phyloP scores from a whole-genome alignment of 768 basidiomycete species.

The Vishniacozyma victoriae region DNA sequence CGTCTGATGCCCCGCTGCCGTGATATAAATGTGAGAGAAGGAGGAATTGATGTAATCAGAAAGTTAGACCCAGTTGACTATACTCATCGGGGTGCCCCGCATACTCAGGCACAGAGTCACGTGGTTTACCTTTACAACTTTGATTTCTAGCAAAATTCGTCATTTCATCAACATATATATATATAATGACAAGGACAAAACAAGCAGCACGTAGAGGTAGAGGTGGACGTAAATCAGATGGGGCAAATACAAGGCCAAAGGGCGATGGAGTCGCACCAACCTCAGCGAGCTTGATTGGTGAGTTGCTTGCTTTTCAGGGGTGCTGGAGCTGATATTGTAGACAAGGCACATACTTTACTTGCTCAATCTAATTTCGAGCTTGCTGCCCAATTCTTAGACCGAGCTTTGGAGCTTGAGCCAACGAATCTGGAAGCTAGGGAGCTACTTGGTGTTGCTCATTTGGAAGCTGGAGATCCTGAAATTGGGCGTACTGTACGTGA shows the following conservation, averaged over 20 bases:
- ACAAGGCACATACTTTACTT: constrained; percentile 74
- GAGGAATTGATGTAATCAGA: too few species aligned
- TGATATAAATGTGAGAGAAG: too few species aligned
- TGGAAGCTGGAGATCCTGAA: constrained; percentile 73
- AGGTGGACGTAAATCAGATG: background rate
- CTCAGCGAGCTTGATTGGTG: constrained; percentile 6
- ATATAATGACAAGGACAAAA: constrained; percentile 9
- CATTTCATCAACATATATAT: too few species aligned
- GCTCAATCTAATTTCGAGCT: constrained; percentile 79
- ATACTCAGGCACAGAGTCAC: too few species aligned
- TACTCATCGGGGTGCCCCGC: too few species aligned
- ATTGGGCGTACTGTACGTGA: constrained; percentile 61
- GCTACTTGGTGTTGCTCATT: constrained; percentile 68
- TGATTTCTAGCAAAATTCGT: too few species aligned
- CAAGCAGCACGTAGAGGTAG: background rate
- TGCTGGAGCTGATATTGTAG: too few species aligned
- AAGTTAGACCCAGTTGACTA: too few species aligned
- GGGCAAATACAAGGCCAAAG: background rate
- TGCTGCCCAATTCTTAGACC: constrained; percentile 63
- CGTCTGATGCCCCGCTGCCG: too few species aligned
- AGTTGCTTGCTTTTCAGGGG: background rate
- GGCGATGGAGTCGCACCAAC: background rate
- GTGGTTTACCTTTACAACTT: too few species aligned
- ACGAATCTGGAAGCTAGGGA: constrained; percentile 66
- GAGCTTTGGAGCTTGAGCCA: constrained; percentile 62